A percentile compares a stretch with the other conserved stretches of the same genome.
These are phyloP conservation scores for Clarireedia homoeocarpa DNA, from an alignment of 2,329 filamentous ascomycete species.

Conservation along the genomic window DNA sequence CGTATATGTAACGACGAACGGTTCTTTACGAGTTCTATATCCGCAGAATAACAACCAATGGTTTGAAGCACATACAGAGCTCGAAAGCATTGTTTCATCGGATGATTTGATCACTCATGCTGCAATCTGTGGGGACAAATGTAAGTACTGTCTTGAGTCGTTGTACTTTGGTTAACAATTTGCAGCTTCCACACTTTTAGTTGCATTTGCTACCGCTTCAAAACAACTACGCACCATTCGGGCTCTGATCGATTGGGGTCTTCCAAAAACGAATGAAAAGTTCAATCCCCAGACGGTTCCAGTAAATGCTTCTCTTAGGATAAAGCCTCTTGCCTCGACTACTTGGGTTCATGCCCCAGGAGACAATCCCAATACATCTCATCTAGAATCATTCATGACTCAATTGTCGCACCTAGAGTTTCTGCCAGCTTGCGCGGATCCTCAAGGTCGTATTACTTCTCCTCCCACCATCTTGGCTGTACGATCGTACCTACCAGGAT, in stretches of 20 bases:
- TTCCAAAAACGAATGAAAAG: conserved; percentile 48
- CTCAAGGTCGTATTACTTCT: conserved; percentile 20
- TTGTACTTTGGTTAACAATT: conserved; percentile 7
- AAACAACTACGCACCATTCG: conserved; percentile 68
- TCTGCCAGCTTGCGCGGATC: conserved; percentile 51
- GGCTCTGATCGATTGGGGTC: conserved; percentile 67
- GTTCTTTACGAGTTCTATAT: conserved; percentile 68
- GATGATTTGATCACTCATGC: conserved; percentile 77
- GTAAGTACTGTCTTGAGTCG: conserved; percentile 36
- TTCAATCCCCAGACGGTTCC: conserved; percentile 39
- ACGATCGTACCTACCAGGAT: conserved; percentile 53
- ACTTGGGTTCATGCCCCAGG: conserved; percentile 37
- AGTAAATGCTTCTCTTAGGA: conserved; percentile 46
- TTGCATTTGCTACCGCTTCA: conserved; percentile 61
- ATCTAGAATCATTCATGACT: conserved; percentile 44
- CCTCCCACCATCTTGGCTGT: conserved; percentile 63
- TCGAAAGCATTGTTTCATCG: conserved; percentile 64
- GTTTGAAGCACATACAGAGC: conserved; percentile 63
- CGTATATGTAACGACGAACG: conserved; percentile 67
- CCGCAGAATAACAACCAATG: conserved; percentile 66
- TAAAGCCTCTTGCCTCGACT: conserved; percentile 48
- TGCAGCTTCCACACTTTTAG: conserved; percentile 42
- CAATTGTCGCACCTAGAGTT: conserved; percentile 70
- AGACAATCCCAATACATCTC: conserved; percentile 31
- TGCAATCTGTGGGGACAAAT: conserved; percentile 65